phyloP scores from a whole-genome alignment of 371 early-diverging fungal genomes.

The Circinella minor region DNA sequence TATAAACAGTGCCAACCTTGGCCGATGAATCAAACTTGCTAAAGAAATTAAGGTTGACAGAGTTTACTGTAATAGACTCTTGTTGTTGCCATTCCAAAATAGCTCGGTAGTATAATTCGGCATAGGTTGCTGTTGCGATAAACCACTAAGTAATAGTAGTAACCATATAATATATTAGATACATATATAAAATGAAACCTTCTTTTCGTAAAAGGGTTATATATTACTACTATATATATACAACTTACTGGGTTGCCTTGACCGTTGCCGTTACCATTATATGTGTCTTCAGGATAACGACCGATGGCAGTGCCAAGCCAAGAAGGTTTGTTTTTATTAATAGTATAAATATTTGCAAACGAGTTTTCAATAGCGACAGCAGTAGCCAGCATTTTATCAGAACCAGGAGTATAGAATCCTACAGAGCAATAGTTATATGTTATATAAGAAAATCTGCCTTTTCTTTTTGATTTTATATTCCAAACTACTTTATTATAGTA shows the following conservation, averaged over 20 bases:
- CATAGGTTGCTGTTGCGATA: constrained; percentile 61
- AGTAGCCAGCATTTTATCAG: constrained; percentile 59
- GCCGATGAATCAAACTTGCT: constrained; percentile 24
- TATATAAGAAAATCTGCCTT: not conserved
- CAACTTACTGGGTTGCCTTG: constrained; percentile 63
- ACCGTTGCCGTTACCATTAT: constrained; percentile 62
- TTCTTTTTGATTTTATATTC: not conserved
- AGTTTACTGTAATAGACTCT: constrained; percentile 42
- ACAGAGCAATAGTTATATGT: not conserved
- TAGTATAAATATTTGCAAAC: constrained; percentile 53
- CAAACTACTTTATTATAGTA: too few species aligned
- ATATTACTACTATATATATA: too few species aligned
- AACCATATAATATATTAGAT: not conserved
- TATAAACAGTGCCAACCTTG: constrained; percentile 32
- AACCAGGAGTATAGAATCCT: constrained; percentile 48
- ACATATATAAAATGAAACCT: too few species aligned
- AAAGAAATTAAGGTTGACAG: constrained; percentile 48
- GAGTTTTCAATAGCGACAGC: constrained; percentile 42
- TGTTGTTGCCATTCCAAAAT: constrained; percentile 33
- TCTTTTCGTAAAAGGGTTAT: too few species aligned
- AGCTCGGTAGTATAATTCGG: constrained; percentile 71
- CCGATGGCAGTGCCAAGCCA: constrained; percentile 63
- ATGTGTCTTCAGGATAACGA: constrained; percentile 76
- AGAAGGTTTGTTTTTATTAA: constrained; percentile 48
- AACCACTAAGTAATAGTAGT: constrained; percentile 54